Evolutionary conservation across 768 basidiomycete genomes (phyloP), one percentile per base, ranked within the genome.

Genomic region (Saitozyma sp.): DNA sequence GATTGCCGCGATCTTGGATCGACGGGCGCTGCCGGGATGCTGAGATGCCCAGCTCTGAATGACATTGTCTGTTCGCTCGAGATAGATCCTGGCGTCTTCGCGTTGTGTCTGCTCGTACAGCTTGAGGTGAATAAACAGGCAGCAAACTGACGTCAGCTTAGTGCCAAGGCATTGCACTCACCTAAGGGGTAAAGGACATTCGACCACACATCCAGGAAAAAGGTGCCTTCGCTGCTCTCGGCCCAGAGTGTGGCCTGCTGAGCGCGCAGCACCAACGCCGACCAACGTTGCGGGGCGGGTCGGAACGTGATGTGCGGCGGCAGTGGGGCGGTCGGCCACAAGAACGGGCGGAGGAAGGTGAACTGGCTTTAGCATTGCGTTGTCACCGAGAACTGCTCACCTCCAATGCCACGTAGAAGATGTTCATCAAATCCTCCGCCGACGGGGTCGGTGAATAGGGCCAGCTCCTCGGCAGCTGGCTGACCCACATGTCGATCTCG

Each of bases 121-220:
- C 38, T 54, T 17, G 19, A 54, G 38, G 53, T 54, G 53, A 11
- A 54, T 38, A 13, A 54, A 54, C 19, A 54, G 38, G 29, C 53
- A 54, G n/a, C 38, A 38, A 19, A 54, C 53, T 37, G 13, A 2
- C 29, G 29, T 29, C 29, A 29, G 29, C 29, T 29, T 29, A 29
- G 29, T 29, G 29, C 2, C 5, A 5, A 29, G 29, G 29, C 2
- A 42, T 56, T 0, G 16, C 37, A 54, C 67, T 62, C 50, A 65
- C 67, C 50, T 20, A 56, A 50, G 8, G 67, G 49, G 45, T 69
- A 69, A 9, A 60, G 46, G 8, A 59, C 56, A 11, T 46, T 63
- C 3, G 63, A 54, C 67, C 63, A 69, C 5, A 65, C 55, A 45
- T 69, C 67, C 8, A 69, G 46, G 39, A 63, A 65, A 37, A 62